Evolutionary conservation across 2,329 filamentous ascomycete genomes (phyloP).

Genomic region (Colletotrichum sp.): DNA sequence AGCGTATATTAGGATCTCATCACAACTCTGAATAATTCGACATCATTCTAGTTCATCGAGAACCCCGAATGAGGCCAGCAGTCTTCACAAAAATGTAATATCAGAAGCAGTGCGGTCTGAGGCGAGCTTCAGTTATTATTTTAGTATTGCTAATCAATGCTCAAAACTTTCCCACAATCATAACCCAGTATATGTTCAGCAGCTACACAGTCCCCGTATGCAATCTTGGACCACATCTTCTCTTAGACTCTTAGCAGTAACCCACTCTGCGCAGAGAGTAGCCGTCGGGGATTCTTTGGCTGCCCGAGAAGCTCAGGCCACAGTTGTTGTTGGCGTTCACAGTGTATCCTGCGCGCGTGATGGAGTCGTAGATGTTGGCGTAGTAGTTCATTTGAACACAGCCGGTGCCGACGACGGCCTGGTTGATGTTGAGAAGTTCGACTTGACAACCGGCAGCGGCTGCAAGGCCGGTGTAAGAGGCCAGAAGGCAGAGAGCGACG

Average conservation of each 20-base stretch:
- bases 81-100: neutral
- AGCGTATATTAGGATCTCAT: neutral
- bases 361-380: neutral
- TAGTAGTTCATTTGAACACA: neutral
- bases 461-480: neutral
- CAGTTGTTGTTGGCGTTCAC: neutral
- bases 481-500: neutral
- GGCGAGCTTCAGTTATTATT: neutral
- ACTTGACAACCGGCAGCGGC: neutral
- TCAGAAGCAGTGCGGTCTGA: neutral
- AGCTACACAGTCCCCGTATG: neutral
- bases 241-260: neutral
- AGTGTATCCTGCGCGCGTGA: neutral
- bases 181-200: neutral
- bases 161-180: neutral
- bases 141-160: neutral
- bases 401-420: neutral
- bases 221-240: neutral
- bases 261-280: neutral
- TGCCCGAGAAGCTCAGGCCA: neutral
- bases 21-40: neutral
- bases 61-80: neutral
- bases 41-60: too few relatives aligned
- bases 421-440: neutral
- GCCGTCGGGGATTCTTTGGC: neutral